phyloP scores from a whole-genome alignment of 768 basidiomycete genomes.

The Phaeolepiota aurea region DNA sequence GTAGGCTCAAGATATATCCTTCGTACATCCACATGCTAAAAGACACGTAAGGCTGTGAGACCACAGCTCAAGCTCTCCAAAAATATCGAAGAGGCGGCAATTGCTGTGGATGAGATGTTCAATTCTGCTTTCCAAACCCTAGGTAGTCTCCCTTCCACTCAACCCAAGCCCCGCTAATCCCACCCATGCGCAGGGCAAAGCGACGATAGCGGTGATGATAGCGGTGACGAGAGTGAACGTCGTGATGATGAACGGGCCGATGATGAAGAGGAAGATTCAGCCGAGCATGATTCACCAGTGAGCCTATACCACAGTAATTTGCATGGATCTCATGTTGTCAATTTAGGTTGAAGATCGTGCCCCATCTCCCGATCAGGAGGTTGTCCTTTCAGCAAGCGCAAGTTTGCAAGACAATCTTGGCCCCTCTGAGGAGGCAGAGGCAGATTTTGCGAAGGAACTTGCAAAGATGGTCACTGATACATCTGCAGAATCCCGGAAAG shows the following conservation, averaged over 20 bases:
- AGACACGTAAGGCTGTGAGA: constrained; percentile 58
- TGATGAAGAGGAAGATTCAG: constrained; percentile 60
- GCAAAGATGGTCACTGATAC: constrained; percentile 91
- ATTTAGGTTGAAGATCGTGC: constrained; percentile 56
- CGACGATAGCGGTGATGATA: constrained; percentile 58
- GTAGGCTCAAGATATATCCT: constrained; percentile 26
- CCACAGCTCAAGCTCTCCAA: constrained; percentile 69
- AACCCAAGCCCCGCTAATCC: neutral
- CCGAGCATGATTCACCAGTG: constrained; percentile 47
- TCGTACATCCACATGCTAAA: constrained; percentile 2
- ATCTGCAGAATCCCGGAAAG: constrained; percentile 72
- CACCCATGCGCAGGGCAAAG: constrained; percentile 12
- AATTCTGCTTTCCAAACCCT: constrained; percentile 53
- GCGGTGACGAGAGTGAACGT: constrained; percentile 56
- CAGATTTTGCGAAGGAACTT: constrained; percentile 91
- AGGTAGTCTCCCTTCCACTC: constrained; percentile 28
- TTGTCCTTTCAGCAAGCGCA: constrained; percentile 54
- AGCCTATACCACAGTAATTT: constrained; percentile 10
- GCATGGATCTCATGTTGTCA: neutral
- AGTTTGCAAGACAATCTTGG: constrained; percentile 64
- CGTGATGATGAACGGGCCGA: constrained; percentile 35
- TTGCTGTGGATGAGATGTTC: constrained; percentile 87
- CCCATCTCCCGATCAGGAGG: constrained; percentile 75
- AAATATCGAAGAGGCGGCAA: constrained; percentile 78
- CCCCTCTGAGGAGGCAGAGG: constrained; percentile 83